Base-by-base conservation (phyloP, 1,284 basidiomycete genomes). In the Melampsora americana region DNA sequence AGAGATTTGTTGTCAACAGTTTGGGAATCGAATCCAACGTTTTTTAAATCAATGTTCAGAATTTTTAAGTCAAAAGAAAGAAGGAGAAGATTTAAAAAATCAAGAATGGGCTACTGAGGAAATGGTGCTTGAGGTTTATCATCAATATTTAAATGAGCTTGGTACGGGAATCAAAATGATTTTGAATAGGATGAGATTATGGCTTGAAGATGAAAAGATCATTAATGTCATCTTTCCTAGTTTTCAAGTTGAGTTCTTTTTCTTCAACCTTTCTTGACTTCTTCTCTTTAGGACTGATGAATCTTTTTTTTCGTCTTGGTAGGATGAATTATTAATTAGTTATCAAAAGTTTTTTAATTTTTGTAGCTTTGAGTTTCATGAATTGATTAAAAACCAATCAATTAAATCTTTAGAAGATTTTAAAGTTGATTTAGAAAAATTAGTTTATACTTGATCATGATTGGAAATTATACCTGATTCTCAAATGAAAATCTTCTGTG, bases 141-240 rank as follows among this genome's bases (percentile, higher is more conserved):
- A 66, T 6, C 4, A 14, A 16, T 74, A 66, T 64, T 53, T 66
- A 14, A 23, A 35, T 35, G 50, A 42, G 28, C 16, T 74, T 7
- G 26, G 28, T 14, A 39, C 44, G 35, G 65, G 65, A 7, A 48
- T 74, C n/a, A 60, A 48, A 16, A 42, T 39, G 35, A 42, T 74
- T 53, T 74, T 74, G 48, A 66, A 74, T 59, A 64, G 50, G 11
- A 53, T 74, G 26, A 39, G n/a, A n/a, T 32, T 66, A 20, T 74
- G 66, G n/a, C 59, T 74, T n/a, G 61, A 66, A 39, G 71, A 74
- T 44, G 64, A 74, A 20, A 35, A 67, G n/a, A 53, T n/a, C 30
- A 60, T 67, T 28, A 66, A 74, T 35, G 71, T 74, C 18, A 56
- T 74, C 39, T 74, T 74, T 66, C 64, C 64, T 42, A 28, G 62